phyloP scores from a whole-genome alignment of 2,329 filamentous ascomycete species.

The Penicillium decumbens region DNA sequence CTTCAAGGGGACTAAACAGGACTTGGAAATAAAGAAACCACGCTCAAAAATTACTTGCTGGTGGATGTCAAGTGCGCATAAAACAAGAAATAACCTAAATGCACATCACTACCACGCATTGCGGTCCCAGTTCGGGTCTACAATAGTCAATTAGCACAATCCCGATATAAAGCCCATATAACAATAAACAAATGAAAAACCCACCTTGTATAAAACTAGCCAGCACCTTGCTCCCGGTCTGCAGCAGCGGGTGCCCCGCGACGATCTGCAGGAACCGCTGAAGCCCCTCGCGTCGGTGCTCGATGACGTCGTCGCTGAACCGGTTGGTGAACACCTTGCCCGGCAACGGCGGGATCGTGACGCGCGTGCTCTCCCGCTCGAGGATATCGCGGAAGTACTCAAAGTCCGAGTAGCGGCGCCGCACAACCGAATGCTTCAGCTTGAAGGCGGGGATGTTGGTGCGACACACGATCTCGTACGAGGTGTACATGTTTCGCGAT shows the following conservation, averaged over 20 bases:
- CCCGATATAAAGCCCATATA: background rate
- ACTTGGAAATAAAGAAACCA: background rate
- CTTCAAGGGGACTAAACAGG: background rate
- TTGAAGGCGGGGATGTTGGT: conserved; percentile 99
- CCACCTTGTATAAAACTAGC: conserved; percentile 94
- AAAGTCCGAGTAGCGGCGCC: conserved; percentile 94
- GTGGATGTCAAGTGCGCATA: conserved; percentile 2
- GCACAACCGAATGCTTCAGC: conserved; percentile 79
- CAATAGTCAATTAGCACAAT: conserved; percentile 10
- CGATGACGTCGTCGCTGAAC: conserved; percentile 97
- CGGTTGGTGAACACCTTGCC: conserved; percentile 98
- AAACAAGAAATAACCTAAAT: background rate
- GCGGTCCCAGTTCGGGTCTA: conserved; percentile 69
- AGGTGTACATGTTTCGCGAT: conserved; percentile 94
- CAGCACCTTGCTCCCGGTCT: conserved; percentile 95
- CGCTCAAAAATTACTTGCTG: conserved; percentile 9
- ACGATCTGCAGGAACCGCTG: conserved; percentile 98
- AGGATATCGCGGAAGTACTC: conserved; percentile 98
- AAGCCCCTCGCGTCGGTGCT: conserved; percentile 82
- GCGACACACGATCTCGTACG: conserved; percentile 95
- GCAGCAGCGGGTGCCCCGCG: conserved; percentile 88
- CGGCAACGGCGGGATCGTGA: conserved; percentile 91
- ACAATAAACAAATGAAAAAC: conserved; percentile 26
- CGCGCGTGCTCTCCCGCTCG: conserved; percentile 87
- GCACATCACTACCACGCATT: conserved; percentile 65